These are phyloP conservation scores for Chlamydomonas schloesseri DNA, from an alignment of 139 green algal species.

Conservation along the genomic window DNA sequence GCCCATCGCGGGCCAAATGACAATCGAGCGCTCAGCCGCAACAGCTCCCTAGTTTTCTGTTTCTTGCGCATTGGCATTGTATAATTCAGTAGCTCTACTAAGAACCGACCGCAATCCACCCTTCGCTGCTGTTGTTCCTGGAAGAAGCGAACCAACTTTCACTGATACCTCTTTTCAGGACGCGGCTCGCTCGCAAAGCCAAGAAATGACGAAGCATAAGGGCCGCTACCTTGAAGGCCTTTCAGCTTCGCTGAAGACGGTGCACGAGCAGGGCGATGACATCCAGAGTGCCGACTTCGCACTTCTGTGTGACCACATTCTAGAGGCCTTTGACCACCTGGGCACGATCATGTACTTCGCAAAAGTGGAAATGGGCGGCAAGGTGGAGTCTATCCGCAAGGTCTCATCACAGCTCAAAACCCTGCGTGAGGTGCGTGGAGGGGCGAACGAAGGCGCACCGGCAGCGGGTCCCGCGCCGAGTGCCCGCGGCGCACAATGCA, in stretches of 20 bases:
- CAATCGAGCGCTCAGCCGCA: too few relatives aligned
- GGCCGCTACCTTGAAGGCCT: conserved; percentile 34
- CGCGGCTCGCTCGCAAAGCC: background rate
- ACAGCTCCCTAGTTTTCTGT: too few relatives aligned
- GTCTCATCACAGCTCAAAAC: conserved; percentile 15
- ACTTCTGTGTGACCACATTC: conserved; percentile 33
- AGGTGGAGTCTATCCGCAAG: conserved; percentile 36
- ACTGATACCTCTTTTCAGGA: background rate
- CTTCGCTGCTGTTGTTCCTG: too few relatives aligned
- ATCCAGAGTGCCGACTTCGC: conserved; percentile 8
- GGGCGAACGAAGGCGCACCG: too few relatives aligned
- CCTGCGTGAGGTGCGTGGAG: conserved; percentile 1
- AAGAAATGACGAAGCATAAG: background rate
- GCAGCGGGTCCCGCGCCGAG: too few relatives aligned
- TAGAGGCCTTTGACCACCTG: conserved; percentile 33
- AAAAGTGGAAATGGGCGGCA: conserved; percentile 51
- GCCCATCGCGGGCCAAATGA: too few relatives aligned
- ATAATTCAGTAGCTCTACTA: too few relatives aligned
- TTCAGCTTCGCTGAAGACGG: background rate
- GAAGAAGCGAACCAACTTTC: background rate
- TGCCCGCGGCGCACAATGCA: too few relatives aligned
- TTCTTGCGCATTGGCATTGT: too few relatives aligned
- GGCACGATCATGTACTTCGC: conserved; percentile 45
- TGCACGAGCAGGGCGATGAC: background rate
- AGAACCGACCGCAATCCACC: too few relatives aligned